Base-by-base conservation (phyloP, 164 flowering plant species). In the Chloranthus sessilifolius region DNA sequence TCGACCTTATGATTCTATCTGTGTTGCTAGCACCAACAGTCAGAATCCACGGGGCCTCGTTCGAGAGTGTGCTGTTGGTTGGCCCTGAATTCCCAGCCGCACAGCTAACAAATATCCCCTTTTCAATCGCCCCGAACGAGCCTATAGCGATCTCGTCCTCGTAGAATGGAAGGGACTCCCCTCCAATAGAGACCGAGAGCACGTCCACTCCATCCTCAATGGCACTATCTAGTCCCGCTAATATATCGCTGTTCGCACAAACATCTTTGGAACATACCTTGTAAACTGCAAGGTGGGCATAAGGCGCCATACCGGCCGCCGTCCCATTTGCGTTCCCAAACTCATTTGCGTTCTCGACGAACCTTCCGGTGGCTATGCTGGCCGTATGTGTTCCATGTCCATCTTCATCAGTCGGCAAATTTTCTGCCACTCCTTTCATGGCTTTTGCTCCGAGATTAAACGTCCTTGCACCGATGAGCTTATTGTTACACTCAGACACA, bases 11-110 rank as follows among this genome's bases (percentile, higher is more conserved):
- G 14, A 11, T 45, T 43, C 78, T 62, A n/a, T 77, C 81, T 4
- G 59, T 34, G n/a, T 74, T 71, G 62, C 76, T 68, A 3, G 81
- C 82, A 7, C 76, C 82, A 7, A 77, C 82, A 0, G 79, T 71
- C 50, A 74, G 73, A 22, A 62, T 51, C 79, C 82, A 77, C 0
- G 79, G 82, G 15, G 76, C 74, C 6, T 35, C 65, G 43, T 69
- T 63, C 0, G 60, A 30, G 5, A 55, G 4, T 3, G 67, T 52
- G 44, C 21, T 8, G 6, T 8, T 3, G 19, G 1, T 1, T 19
- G 77, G 71, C 10, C 74, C 77, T 0, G 50, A 22, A 56, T 73
- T 73, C n/a, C 69, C 74, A 0, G 30, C 30, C 2, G 27, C 24
- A 19, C 47, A 25, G 31, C 47, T 44, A 23, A 44, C 24, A 15